Conservation (phyloP, 2,329 filamentous ascomycete genomes). For the Trichophyton simii region DNA sequence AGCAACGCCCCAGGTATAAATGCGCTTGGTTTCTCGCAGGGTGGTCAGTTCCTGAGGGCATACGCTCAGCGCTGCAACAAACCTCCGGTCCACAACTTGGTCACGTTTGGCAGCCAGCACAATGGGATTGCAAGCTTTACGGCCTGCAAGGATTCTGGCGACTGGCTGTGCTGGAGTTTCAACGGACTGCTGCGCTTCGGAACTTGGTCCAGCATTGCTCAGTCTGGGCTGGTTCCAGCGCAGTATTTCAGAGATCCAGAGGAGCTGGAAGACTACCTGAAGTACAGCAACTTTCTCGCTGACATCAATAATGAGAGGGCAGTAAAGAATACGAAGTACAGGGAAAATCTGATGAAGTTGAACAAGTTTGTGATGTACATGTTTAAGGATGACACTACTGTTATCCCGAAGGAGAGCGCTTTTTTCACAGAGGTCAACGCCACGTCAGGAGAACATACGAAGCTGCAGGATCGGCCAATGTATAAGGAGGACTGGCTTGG, state of each 20-base stretch:
- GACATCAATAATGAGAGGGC: slow-evolving; percentile 89
- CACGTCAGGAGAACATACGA: slow-evolving; percentile 48
- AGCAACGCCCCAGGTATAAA: slow-evolving; percentile 73
- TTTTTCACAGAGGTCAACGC: slow-evolving; percentile 84
- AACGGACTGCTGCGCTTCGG: slow-evolving; percentile 66
- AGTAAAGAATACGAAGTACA: slow-evolving; percentile 62
- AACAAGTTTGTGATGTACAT: slow-evolving; percentile 78
- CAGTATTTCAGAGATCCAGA: slow-evolving; percentile 78
- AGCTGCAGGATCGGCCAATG: slow-evolving; percentile 54
- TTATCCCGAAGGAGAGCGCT: slow-evolving; percentile 76
- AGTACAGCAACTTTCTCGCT: slow-evolving; percentile 74
- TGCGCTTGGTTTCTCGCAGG: slow-evolving; percentile 88
- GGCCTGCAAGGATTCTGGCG: slow-evolving; percentile 49
- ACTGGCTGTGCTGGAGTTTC: slow-evolving; percentile 71
- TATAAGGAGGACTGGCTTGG: slow-evolving; percentile 94
- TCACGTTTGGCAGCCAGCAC: slow-evolving; percentile 85
- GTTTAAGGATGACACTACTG: slow-evolving; percentile 74
- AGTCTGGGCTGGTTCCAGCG: slow-evolving; percentile 71
- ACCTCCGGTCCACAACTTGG: slow-evolving; percentile 61
- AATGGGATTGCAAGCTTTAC: slow-evolving; percentile 82
- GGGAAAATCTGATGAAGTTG: slow-evolving; percentile 53
- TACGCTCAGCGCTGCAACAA: slow-evolving; percentile 78
- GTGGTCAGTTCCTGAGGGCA: slow-evolving; percentile 86
- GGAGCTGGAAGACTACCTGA: slow-evolving; percentile 61
- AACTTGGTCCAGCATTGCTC: slow-evolving; percentile 68